Base-by-base conservation (phyloP, 1,139 yeast species). In the Protomyces gravidus region DNA sequence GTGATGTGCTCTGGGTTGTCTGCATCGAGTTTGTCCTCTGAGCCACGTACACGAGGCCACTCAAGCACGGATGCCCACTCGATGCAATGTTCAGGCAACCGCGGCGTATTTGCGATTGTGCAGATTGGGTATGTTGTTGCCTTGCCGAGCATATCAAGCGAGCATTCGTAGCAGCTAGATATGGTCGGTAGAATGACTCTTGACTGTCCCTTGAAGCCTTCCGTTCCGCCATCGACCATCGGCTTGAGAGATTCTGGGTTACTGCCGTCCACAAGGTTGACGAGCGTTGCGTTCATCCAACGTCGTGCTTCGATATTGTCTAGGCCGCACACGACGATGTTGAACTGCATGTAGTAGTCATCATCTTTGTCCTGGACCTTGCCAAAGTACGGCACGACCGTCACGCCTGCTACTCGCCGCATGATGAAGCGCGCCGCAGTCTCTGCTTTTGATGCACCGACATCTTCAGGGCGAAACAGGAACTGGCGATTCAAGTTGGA, bases 191-290 rank as follows among this genome's bases (percentile, higher is more conserved):
- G 72, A 45, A 90, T 89, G 9, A 89, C 87, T 67, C 96, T 83
- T 15, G 90, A 82, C 68, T 92, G 97, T 3, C 98, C 98, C 65
- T 88, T 80, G 68, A 92, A 86, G 0, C 97, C 97, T 69, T 92
- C 97, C 0, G 96, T 86, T 2, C 97, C 98, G 1, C 97, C 97
- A 69, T 92, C 98, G 32, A 92, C 82, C 69, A 92, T 73, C 0
- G 97, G 97, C 45, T 88, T 85, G 32, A 87, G 72, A 1, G 76
- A 72, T 50, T 79, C 80, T 33, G 81, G 81, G 58, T 79, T 78
- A 5, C 76, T 72, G 11, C 62, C 60, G 62, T 79, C 82, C 5
- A 86, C 87, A 68, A 88, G 67, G 3, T 81, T 76, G 1, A 86
- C 82, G 49, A 92, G 72, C 6, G 83, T 83, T 17, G 88, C 83